Evolutionary conservation across 371 early-diverging fungal species (phyloP), one percentile per base, ranked within the genome.

Genomic region (Apophysomyces trapeziformis): DNA sequence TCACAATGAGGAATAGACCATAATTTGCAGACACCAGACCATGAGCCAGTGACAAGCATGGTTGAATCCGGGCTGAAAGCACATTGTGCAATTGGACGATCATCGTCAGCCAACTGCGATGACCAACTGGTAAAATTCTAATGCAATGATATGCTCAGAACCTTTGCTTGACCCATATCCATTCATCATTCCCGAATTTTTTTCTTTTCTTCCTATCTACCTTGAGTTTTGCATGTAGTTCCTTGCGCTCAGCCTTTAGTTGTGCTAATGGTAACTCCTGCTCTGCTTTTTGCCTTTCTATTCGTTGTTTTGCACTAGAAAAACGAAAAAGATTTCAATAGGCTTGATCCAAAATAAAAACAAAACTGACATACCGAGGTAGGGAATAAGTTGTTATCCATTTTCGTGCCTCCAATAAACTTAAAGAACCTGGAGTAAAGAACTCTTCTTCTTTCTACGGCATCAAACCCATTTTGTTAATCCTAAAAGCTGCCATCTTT

Each of bases 61-160:
- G 87, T 75, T 3, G 92, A 89, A 71, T 96, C 88, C 7, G 95
- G 96, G 12, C 95, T 84, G 69, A 98, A 96, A 0, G 83, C 65
- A 63, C 89, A 88, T 69, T 87, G 91, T 21, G 94, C 80, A 11
- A 95, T 76, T 7, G 97, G 96, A 45, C 97, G 88, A n/a, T 92
- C 92, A 69, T 97, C 97, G 21, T 50, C 54, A 9, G 93, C 96
- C 47, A 95, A 86, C 70, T 97, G 96, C 14, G 96, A 94, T 16
- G 90, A 85, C 66, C 87, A 87, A 44, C 89, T 90, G 26, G 88
- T 80, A 67, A 90, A 94, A 2, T 26, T 26, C 32, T 26, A 26
- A 2, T 26, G 2, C 2, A 26, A 26, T 26, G 32, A 26, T 26
- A 0, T 26, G 32, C 32, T 26, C 32, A 26, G 32, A 26, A 26